A percentile compares a stretch with the other conserved stretches of the same genome.
phyloP scores from a whole-genome alignment of 2,329 filamentous ascomycete species.

The Aspergillus caelatus region DNA sequence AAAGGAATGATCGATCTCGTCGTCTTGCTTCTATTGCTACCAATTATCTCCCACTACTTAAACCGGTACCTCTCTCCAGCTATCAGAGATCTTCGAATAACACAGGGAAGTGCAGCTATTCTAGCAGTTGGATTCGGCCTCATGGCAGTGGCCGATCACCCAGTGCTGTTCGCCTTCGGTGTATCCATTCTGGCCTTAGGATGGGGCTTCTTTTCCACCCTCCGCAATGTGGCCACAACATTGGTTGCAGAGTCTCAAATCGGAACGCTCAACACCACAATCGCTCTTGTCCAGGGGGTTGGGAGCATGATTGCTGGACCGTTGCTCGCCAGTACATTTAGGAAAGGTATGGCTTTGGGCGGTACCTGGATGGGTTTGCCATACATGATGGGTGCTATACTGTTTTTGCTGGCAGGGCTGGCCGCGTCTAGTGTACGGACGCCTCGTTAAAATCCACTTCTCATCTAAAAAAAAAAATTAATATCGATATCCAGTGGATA shows the following conservation, averaged over 20 bases:
- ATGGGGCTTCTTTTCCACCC: slow-evolving; percentile 14
- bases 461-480: neutral
- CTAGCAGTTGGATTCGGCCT: slow-evolving; percentile 7
- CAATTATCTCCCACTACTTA: slow-evolving; percentile 7
- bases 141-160: slow-evolving; percentile 14
- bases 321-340: slow-evolving; percentile 9
- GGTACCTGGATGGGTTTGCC: slow-evolving; percentile 16
- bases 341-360: slow-evolving; percentile 9
- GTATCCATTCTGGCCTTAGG: slow-evolving; percentile 13
- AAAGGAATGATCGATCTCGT: slow-evolving; percentile 11
- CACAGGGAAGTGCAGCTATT: slow-evolving; percentile 6
- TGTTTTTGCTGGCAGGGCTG: slow-evolving; percentile 6
- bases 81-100: slow-evolving; percentile 10
- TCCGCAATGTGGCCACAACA: slow-evolving; percentile 19
- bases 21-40: slow-evolving; percentile 14
- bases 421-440: neutral
- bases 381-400: slow-evolving; percentile 10
- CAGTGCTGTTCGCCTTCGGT: slow-evolving; percentile 10
- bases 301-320: slow-evolving; percentile 14
- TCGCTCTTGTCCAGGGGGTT: slow-evolving; percentile 13
- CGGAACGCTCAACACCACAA: slow-evolving; percentile 17
- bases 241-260: slow-evolving; percentile 12
- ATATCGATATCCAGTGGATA: neutral
- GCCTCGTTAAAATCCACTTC: neutral
- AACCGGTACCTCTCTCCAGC: slow-evolving; percentile 8